Percentiles rank a stretch among this genome's conserved stretches.
phyloP scores from a whole-genome alignment of 805 yeast species.

The Candida palmyrensis region DNA sequence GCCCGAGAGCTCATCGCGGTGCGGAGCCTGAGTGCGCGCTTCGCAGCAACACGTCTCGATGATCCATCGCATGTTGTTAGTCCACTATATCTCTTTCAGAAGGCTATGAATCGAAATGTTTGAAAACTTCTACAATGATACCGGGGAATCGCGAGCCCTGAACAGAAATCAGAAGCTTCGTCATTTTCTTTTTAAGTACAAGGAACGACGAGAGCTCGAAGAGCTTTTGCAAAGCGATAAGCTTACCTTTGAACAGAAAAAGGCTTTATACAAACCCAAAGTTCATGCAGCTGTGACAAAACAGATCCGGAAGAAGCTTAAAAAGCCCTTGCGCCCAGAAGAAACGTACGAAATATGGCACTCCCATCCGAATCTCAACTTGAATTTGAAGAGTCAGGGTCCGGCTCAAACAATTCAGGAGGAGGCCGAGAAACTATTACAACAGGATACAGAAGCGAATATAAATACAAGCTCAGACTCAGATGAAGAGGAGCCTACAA shows the following conservation, averaged over 20 bases:
- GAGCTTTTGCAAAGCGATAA: constrained; percentile 6
- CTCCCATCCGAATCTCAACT: constrained; percentile 11
- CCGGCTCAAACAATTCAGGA: not conserved
- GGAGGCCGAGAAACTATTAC: not conserved
- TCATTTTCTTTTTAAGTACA: constrained; percentile 12
- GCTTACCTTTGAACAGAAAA: constrained; percentile 5
- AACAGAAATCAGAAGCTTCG: constrained; percentile 8
- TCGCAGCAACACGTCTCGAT: too few species aligned
- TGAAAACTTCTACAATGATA: constrained; percentile 8
- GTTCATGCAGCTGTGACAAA: constrained; percentile 13
- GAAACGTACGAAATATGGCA: constrained; percentile 33
- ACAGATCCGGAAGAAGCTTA: constrained; percentile 20
- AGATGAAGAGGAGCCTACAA: constrained; percentile 5
- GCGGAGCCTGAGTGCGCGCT: too few species aligned
- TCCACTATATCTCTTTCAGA: too few species aligned
- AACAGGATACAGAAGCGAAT: not conserved
- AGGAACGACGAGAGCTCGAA: constrained; percentile 12
- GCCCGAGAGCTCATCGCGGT: too few species aligned
- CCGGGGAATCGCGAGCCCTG: constrained; percentile 7
- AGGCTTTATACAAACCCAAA: constrained; percentile 7
- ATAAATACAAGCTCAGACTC: not conserved
- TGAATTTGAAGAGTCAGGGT: constrained; percentile 6
- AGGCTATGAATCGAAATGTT: too few species aligned
- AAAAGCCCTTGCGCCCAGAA: constrained; percentile 22
- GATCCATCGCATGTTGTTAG: too few species aligned